Conservation (phyloP, 2,329 filamentous ascomycete genomes). For the Diaporthe aspalathi region DNA sequence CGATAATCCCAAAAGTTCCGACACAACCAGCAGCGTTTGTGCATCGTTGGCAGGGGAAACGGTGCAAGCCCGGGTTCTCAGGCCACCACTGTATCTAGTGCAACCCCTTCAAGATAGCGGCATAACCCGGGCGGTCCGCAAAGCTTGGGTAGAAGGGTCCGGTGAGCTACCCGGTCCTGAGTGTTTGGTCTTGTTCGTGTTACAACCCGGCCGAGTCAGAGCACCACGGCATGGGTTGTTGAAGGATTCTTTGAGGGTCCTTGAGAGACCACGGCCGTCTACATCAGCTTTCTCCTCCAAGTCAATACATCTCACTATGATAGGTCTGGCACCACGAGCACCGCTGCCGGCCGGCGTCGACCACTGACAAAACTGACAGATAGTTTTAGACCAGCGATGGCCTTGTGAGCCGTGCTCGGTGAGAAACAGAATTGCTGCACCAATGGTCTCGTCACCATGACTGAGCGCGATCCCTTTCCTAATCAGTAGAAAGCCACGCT, state of each 20-base stretch:
- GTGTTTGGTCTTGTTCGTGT: constrained; percentile 6
- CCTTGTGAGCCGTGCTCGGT: background rate
- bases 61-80: constrained; percentile 9
- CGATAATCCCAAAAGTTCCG: background rate
- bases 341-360: background rate
- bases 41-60: background rate
- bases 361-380: constrained; percentile 2
- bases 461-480: constrained; percentile 1
- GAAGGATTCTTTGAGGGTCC: no score
- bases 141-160: constrained; percentile 29
- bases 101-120: constrained; percentile 18
- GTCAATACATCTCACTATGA: background rate
- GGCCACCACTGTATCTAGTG: constrained; percentile 5
- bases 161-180: constrained; percentile 4
- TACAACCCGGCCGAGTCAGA: constrained; percentile 7
- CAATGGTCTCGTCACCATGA: background rate
- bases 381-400: background rate
- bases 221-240: background rate
- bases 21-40: background rate
- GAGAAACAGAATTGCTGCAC: background rate
- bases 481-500: constrained; percentile 16
- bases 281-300: background rate
- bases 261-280: background rate
- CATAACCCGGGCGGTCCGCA: constrained; percentile 34
- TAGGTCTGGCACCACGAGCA: background rate